Percentiles rank a stretch among this genome's conserved stretches.
These are phyloP conservation scores for Tetrahymena elliotti DNA, from an alignment of 73 alveolate species.

Conservation along the genomic window DNA sequence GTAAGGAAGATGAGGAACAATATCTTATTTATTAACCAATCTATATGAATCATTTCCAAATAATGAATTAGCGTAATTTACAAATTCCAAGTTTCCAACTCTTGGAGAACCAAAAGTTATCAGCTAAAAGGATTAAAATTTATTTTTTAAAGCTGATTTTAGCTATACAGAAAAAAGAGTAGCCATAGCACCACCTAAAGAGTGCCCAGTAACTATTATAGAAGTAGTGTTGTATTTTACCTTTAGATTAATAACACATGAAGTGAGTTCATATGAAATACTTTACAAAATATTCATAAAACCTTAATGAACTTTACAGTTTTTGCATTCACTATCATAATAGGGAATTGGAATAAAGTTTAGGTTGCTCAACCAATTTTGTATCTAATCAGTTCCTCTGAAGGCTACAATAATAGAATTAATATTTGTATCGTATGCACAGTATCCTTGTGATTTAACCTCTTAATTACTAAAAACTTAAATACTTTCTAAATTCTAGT, in stretches of 20 bases:
- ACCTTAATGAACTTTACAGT: not conserved
- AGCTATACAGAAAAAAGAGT: not conserved
- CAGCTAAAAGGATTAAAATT: not conserved
- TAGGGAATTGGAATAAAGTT: not conserved
- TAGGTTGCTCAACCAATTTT: not conserved
- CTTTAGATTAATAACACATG: not conserved
- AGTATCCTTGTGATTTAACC: not conserved
- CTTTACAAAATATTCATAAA: not conserved
- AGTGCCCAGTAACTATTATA: not conserved
- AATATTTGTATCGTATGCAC: not conserved
- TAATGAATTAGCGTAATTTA: not conserved
- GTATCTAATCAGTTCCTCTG: not conserved
- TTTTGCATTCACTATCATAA: not conserved
- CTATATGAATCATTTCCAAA: not conserved
- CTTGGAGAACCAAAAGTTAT: not conserved
- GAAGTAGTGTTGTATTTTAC: not conserved
- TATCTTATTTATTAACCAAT: not conserved
- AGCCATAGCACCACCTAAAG: not conserved
- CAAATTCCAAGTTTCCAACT: not conserved
- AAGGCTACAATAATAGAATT: not conserved
- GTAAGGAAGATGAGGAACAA: not conserved
- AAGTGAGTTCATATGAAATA: not conserved
- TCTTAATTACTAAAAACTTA: not conserved
- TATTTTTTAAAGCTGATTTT: not conserved
- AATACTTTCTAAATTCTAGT: not conserved